A percentile compares a stretch with the other conserved stretches of the same genome.
Conservation (phyloP, 441 rosid species). For the Gossypium schwendimanii region DNA sequence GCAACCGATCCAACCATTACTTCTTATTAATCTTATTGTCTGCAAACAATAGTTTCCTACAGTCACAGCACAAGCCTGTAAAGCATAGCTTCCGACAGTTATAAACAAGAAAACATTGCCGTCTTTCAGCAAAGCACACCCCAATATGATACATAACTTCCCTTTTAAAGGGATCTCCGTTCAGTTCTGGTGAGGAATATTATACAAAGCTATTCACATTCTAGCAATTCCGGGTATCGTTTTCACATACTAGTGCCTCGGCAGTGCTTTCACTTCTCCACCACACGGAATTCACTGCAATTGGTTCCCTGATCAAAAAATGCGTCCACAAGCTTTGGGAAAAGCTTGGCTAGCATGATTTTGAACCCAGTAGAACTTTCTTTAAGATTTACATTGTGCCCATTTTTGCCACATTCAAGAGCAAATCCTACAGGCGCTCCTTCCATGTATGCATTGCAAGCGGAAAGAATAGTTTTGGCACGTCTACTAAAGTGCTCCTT, state of each 20-base stretch:
- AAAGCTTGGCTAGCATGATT: slow-evolving; percentile 82
- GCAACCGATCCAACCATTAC: slow-evolving; percentile 2
- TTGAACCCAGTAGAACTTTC: slow-evolving; percentile 78
- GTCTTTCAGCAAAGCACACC: slow-evolving; percentile 23
- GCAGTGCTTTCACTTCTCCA: slow-evolving; percentile 20
- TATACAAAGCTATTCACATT: slow-evolving; percentile 11
- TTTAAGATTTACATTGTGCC: slow-evolving; percentile 26
- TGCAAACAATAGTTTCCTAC: not conserved
- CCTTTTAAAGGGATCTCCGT: not conserved
- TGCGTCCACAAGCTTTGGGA: slow-evolving; percentile 64
- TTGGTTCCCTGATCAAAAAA: slow-evolving; percentile 63
- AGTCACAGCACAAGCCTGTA: not conserved
- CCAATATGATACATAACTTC: slow-evolving; percentile 15
- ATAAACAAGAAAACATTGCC: not conserved
- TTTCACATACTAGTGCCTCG: not conserved
- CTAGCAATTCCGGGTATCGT: not conserved
- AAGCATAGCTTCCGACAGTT: not conserved
- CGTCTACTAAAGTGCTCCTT: slow-evolving; percentile 60
- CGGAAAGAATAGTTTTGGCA: slow-evolving; percentile 36
- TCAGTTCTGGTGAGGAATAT: not conserved
- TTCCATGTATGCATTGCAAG: slow-evolving; percentile 71
- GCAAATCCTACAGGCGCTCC: slow-evolving; percentile 48
- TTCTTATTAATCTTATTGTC: not conserved
- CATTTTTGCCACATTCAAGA: slow-evolving; percentile 16
- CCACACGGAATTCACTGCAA: slow-evolving; percentile 36